A percentile compares a stretch with the other conserved stretches of the same genome.
phyloP scores from a whole-genome alignment of 192 early-diverging fungal species.

The Lobosporangium transversale region DNA sequence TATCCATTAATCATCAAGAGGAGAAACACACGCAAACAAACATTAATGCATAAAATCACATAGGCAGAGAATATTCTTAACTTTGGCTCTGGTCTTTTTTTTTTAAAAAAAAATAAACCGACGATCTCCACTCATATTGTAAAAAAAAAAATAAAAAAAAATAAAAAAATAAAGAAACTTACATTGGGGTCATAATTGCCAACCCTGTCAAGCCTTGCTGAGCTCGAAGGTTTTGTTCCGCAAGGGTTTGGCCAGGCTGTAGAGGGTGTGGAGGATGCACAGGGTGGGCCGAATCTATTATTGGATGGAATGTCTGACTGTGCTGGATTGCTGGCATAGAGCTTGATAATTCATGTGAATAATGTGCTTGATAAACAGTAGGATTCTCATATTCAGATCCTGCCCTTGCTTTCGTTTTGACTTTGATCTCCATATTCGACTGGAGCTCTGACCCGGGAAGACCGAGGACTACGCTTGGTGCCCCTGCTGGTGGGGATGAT shows the following conservation, averaged over 20 bases:
- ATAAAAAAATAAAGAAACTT: no score
- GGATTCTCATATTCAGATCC: conserved; percentile 3
- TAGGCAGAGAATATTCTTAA: no score
- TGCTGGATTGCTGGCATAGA: not conserved
- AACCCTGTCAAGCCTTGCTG: conserved; percentile 15
- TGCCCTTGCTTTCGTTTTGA: not conserved
- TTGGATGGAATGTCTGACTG: not conserved
- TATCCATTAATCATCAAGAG: no score
- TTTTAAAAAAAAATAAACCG: no score
- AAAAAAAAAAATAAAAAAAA: no score
- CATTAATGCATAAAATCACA: no score
- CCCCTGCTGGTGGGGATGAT: not conserved
- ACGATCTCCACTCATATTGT: no score
- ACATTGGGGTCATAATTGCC: conserved; percentile 22
- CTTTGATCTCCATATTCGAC: not conserved
- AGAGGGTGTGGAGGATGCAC: conserved; percentile 22
- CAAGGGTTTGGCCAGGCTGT: conserved; percentile 4
- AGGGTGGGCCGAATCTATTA: conserved; percentile 10
- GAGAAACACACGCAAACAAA: no score
- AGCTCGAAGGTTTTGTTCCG: conserved; percentile 2
- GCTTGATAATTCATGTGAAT: not conserved
- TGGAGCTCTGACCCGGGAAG: not conserved
- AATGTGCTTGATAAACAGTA: no score
- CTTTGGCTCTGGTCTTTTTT: no score
- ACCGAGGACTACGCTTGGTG: not conserved